Evolutionary conservation across 805 yeast species (phyloP).

Genomic region (Saccharomycopsis fibuligera): DNA sequence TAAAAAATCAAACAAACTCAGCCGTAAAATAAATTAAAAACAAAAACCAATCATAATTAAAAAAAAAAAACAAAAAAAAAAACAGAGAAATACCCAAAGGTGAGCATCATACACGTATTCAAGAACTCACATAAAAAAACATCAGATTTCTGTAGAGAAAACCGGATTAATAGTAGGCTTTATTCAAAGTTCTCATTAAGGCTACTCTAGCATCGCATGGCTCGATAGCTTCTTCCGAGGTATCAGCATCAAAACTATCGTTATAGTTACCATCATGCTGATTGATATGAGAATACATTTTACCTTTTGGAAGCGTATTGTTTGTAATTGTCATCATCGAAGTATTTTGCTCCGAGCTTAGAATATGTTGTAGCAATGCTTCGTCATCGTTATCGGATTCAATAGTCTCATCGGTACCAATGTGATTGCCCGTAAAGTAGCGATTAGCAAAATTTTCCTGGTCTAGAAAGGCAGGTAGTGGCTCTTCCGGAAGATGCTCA

Average conservation of each 20-base stretch:
- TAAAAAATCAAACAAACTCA: background rate
- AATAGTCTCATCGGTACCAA: constrained; percentile 1
- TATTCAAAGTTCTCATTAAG: constrained; percentile 12
- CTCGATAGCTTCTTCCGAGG: constrained; percentile 10
- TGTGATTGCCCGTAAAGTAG: background rate
- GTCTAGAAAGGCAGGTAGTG: background rate
- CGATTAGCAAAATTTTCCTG: background rate
- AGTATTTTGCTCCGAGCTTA: background rate
- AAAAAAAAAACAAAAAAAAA: background rate
- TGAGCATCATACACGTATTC: background rate
- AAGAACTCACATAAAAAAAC: background rate
- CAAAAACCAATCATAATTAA: background rate
- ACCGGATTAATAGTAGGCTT: background rate
- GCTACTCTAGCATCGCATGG: constrained; percentile 19
- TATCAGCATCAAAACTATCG: background rate
- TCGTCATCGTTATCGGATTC: constrained; percentile 3
- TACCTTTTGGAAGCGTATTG: background rate
- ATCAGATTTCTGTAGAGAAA: background rate
- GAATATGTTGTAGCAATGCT: constrained; percentile 2
- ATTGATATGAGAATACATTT: background rate
- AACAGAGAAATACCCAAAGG: background rate
- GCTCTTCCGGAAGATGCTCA: background rate
- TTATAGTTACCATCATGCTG: background rate
- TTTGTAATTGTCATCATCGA: background rate
- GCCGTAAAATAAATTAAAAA: background rate